These are phyloP conservation scores for Saccharomycopsis schoenii DNA, from an alignment of 805 yeast genomes.

Conservation along the genomic window DNA sequence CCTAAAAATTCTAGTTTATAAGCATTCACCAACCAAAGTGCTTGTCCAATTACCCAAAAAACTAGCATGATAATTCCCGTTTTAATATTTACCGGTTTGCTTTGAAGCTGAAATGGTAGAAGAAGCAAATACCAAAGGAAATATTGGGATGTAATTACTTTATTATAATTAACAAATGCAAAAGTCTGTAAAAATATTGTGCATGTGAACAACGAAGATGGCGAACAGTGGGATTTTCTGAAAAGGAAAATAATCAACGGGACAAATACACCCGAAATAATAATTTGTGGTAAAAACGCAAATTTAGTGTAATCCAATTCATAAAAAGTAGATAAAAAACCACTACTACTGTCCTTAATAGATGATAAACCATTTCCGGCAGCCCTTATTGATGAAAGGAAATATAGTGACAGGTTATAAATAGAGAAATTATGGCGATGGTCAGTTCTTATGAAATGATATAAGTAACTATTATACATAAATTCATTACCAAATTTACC, in stretches of 20 bases:
- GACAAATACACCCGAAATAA: constrained; percentile 45
- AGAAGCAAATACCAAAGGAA: constrained; percentile 90
- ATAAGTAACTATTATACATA: constrained; percentile 65
- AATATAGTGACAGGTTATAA: constrained; percentile 67
- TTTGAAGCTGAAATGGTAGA: constrained; percentile 60
- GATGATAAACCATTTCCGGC: too few species aligned
- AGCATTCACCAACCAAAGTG: constrained; percentile 68
- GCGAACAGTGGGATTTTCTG: constrained; percentile 19
- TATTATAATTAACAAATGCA: constrained; percentile 67
- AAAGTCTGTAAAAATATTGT: constrained; percentile 69
- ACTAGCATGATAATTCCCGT: constrained; percentile 35
- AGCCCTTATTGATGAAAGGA: constrained; percentile 34
- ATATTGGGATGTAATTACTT: constrained; percentile 89
- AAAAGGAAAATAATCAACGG: constrained; percentile 32
- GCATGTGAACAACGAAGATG: constrained; percentile 30
- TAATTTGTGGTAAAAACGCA: constrained; percentile 80
- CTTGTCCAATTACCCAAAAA: constrained; percentile 68
- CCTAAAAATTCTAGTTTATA: constrained; percentile 78
- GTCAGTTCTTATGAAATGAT: constrained; percentile 76
- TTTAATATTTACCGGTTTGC: constrained; percentile 21
- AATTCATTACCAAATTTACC: constrained; percentile 63
- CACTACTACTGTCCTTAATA: background rate
- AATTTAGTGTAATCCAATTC: constrained; percentile 34
- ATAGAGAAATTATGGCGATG: constrained; percentile 93
- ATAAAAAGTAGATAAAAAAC: constrained; percentile 1